Conservation (phyloP, 768 basidiomycete genomes). For the Dioszegia hungarica region DNA sequence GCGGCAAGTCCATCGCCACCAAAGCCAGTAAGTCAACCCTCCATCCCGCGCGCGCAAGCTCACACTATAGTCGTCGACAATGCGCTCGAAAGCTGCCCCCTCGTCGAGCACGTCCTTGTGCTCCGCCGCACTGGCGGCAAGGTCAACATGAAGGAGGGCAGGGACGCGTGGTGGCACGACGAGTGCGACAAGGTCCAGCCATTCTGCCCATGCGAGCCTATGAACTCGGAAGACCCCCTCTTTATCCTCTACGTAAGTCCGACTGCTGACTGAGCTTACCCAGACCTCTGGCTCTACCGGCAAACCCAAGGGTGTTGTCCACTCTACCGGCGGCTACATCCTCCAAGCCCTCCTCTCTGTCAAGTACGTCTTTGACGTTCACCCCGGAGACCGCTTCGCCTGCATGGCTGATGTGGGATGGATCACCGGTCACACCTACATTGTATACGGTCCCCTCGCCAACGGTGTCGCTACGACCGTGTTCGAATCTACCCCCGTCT, state of each 20-base stretch:
- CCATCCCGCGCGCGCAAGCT: background rate
- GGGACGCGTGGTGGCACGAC: constrained; percentile 97
- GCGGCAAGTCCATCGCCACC: constrained; percentile 84
- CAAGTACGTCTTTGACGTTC: constrained; percentile 96
- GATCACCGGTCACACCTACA: constrained; percentile 98
- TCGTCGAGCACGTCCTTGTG: constrained; percentile 85
- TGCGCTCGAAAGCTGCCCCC: constrained; percentile 75
- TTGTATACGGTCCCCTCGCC: constrained; percentile 84
- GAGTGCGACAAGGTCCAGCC: constrained; percentile 74
- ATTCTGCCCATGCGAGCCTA: constrained; percentile 82
- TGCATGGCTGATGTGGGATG: constrained; percentile 99
- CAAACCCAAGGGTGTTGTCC: constrained; percentile 93
- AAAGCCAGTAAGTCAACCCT: constrained; percentile 40
- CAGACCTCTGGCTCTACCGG: constrained; percentile 92
- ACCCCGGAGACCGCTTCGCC: constrained; percentile 90
- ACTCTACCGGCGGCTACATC: constrained; percentile 62
- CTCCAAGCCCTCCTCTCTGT: constrained; percentile 86
- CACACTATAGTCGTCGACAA: constrained; percentile 70
- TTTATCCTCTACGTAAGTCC: constrained; percentile 93
- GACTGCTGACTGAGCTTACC: background rate
- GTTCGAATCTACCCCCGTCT: constrained; percentile 95
- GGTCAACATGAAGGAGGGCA: constrained; percentile 72
- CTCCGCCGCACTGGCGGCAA: constrained; percentile 78
- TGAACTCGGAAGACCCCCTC: constrained; percentile 89
- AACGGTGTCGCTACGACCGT: constrained; percentile 57